phyloP scores from a whole-genome alignment of 139 green algal genomes.

The Chlorella sp. region DNA sequence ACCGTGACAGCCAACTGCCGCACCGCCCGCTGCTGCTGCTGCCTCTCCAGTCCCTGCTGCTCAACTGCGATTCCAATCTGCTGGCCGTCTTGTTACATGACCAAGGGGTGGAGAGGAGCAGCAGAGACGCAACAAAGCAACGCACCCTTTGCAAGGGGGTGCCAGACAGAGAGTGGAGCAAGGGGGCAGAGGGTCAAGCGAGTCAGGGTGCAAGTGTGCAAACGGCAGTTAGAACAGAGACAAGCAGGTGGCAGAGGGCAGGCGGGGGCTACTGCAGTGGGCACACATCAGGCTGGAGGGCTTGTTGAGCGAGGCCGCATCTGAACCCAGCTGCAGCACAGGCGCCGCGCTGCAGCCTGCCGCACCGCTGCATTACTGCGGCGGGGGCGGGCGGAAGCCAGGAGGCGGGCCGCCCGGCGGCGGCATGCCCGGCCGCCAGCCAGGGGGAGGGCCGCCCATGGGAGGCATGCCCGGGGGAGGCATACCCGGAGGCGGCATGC shows the following conservation, averaged over 20 bases:
- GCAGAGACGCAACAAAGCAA: not conserved
- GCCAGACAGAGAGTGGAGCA: not conserved
- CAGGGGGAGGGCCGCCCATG: not conserved
- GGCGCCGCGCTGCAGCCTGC: not conserved
- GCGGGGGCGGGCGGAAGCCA: conserved; percentile 53
- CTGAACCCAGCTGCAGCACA: not conserved
- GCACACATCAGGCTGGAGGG: too few species aligned
- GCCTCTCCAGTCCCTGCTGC: not conserved
- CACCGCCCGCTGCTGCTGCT: not conserved
- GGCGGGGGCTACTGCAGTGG: too few species aligned
- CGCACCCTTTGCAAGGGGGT: not conserved
- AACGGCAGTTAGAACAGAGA: too few species aligned
- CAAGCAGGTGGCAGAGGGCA: too few species aligned
- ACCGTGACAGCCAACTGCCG: not conserved
- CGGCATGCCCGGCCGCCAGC: conserved; percentile 63
- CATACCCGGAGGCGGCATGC: conserved; percentile 51
- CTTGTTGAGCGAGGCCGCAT: not conserved
- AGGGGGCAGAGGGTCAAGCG: not conserved
- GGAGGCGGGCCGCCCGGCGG: conserved; percentile 66
- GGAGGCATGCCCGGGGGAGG: conserved; percentile 30
- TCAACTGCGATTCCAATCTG: not conserved
- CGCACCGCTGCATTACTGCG: conserved; percentile 23
- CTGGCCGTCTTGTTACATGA: not conserved
- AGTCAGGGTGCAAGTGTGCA: not conserved
- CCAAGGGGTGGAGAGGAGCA: not conserved